Evolutionary conservation across 768 basidiomycete genomes (phyloP).

Genomic region (Pseudohyphozyma bogoriensis): DNA sequence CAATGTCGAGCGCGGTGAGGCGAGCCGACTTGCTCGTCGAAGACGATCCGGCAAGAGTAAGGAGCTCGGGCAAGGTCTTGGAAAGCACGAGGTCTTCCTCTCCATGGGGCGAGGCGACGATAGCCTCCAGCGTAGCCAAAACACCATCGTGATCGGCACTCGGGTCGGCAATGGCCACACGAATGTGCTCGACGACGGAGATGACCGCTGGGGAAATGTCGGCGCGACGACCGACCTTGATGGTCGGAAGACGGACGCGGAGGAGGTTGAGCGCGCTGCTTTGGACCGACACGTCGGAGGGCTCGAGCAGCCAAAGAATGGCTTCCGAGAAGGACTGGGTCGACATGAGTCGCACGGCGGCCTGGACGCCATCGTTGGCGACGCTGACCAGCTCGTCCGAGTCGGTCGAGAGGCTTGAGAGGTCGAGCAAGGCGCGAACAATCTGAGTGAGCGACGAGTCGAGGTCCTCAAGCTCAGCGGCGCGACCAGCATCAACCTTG

Average conservation of each 20-base stretch:
- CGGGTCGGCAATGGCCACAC: not conserved
- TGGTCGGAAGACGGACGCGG: conserved; percentile 52
- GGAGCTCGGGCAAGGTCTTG: conserved; percentile 50
- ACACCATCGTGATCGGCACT: not conserved
- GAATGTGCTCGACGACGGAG: conserved; percentile 41
- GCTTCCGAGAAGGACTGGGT: conserved; percentile 52
- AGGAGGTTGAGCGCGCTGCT: conserved; percentile 55
- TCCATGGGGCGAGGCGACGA: conserved; percentile 50
- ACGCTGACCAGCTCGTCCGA: conserved; percentile 20
- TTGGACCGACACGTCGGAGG: conserved; percentile 21
- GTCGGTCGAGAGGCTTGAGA: conserved; percentile 18
- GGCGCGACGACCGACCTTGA: conserved; percentile 51
- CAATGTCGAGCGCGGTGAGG: conserved; percentile 46
- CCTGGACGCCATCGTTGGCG: conserved; percentile 45
- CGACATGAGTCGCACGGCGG: conserved; percentile 54
- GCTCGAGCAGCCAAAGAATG: conserved; percentile 29
- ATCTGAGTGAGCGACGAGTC: conserved; percentile 26
- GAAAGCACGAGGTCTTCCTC: conserved; percentile 61
- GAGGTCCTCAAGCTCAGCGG: conserved; percentile 10
- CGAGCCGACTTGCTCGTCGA: conserved; percentile 32
- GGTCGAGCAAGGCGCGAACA: conserved; percentile 25
- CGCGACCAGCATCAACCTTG: conserved; percentile 27
- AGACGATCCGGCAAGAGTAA: conserved; percentile 43
- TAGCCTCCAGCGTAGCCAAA: conserved; percentile 45
- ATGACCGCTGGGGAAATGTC: conserved; percentile 40